These are phyloP conservation scores for Pyricularia pennisetigena DNA, from an alignment of 2,329 filamentous ascomycete genomes.

Conservation along the genomic window DNA sequence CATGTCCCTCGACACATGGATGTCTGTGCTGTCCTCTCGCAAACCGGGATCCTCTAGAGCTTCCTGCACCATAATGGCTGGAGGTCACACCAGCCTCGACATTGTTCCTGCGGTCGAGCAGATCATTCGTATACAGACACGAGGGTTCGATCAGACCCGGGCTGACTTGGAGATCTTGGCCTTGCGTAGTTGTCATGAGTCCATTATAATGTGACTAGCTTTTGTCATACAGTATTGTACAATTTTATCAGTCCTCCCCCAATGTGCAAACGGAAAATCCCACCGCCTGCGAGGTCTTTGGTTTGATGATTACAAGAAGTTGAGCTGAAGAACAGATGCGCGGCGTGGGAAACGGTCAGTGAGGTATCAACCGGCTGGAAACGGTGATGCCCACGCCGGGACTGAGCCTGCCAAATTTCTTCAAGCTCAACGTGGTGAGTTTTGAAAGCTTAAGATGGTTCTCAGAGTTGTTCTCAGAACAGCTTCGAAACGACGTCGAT, in stretches of 20 bases:
- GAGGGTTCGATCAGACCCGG: background rate
- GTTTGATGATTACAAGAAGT: background rate
- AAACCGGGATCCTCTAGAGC: background rate
- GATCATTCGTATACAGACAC: background rate
- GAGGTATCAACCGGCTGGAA: background rate
- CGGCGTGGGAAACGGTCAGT: no score
- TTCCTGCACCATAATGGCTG: background rate
- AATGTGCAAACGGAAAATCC: background rate
- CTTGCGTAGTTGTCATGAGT: background rate
- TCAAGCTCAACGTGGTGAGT: background rate
- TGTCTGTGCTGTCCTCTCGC: background rate
- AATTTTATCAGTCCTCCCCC: background rate
- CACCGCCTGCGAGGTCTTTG: background rate
- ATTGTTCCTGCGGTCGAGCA: background rate
- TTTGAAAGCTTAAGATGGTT: background rate
- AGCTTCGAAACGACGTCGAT: constrained; percentile 34
- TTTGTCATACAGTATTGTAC: background rate
- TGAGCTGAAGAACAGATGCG: background rate
- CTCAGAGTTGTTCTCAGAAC: constrained; percentile 14
- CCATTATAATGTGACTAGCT: background rate
- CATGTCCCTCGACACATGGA: background rate
- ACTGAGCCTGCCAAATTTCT: background rate
- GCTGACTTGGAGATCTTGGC: background rate
- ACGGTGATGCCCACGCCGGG: background rate
- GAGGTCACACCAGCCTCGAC: background rate